Conservation (phyloP, 805 yeast genomes). For the Metschnikowia lunata region DNA sequence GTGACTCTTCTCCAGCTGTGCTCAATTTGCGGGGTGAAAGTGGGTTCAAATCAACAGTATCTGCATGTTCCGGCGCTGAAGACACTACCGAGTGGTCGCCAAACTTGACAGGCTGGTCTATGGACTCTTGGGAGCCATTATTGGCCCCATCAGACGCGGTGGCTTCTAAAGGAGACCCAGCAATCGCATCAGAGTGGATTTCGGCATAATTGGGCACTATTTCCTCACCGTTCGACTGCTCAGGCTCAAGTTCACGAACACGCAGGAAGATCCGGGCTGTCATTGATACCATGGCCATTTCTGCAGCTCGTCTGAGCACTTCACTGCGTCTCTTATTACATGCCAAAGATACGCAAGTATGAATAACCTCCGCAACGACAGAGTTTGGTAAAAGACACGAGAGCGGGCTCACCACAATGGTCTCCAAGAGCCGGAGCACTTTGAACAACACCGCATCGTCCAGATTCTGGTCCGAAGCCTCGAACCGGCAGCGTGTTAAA, state of each 20-base stretch:
- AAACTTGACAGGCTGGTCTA: slow-evolving; percentile 1
- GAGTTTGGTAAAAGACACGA: slow-evolving; percentile 73
- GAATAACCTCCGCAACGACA: slow-evolving; percentile 80
- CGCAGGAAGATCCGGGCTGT: slow-evolving; percentile 65
- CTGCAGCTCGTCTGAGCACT: slow-evolving; percentile 84
- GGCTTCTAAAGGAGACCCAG: slow-evolving; percentile 30
- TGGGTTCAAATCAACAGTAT: slow-evolving; percentile 4
- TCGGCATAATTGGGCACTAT: slow-evolving; percentile 46
- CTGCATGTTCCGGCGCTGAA: background rate
- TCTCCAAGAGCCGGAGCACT: slow-evolving; percentile 71
- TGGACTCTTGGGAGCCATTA: slow-evolving; percentile 1
- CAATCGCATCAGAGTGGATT: slow-evolving; percentile 58
- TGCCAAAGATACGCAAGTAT: slow-evolving; percentile 86
- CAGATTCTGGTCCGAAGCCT: slow-evolving; percentile 86
- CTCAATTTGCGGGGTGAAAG: slow-evolving; percentile 7
- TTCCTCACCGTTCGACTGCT: slow-evolving; percentile 29
- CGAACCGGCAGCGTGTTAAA: slow-evolving; percentile 90
- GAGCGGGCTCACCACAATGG: slow-evolving; percentile 56
- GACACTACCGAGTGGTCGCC: background rate
- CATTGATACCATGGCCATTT: slow-evolving; percentile 67
- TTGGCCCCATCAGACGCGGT: background rate
- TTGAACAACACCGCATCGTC: slow-evolving; percentile 89
- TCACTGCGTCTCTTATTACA: slow-evolving; percentile 91
- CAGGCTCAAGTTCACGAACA: slow-evolving; percentile 52
- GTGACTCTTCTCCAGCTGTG: background rate